Evolutionary conservation across 1,139 yeast species (phyloP), one percentile per base, ranked within the genome.

Genomic region (Geotrichum cucujoidarum): DNA sequence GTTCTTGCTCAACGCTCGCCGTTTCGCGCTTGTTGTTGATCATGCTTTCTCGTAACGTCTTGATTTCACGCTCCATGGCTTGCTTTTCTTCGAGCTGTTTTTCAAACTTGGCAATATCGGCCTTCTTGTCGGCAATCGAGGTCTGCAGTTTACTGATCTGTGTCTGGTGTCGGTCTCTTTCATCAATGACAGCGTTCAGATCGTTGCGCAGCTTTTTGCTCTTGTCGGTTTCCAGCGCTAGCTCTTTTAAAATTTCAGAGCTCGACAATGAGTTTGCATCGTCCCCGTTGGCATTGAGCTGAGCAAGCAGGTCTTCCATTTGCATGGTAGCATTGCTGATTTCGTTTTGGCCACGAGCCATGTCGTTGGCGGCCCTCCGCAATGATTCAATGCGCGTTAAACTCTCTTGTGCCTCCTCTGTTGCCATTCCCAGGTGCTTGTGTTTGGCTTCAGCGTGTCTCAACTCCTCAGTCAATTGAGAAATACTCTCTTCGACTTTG

Each of bases 121-220:
- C 65, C 55, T 73, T 74, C 51, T 75, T 74, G 56, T 83, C 89
- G 53, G 81, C 80, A 7, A 83, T 67, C 27, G 67, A 64, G 40
- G 67, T 74, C 43, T 83, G 80, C 27, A 82, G 58, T 18, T 71
- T 68, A n/a, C 73, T 69, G 24, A 77, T 56, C 40, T 76, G 81
- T 41, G 71, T 72, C 29, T 76, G 75, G 17, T 67, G 68, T 2
- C 60, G 53, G 50, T 81, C 85, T 53, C 77, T 77, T 11, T 72
- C 70, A 14, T 77, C 80, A 6, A 68, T 70, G 29, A 76, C 60
- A 1, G 67, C 70, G 8, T 68, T 67, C 2, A 83, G 63, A 2
- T 65, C 67, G 21, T 64, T 65, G 51, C 95, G 71, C 4, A 74
- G 55, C 1, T 57, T 59, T 56, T 77, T 80, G 34, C 80, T 65